A percentile compares a stretch with the other conserved stretches of the same genome.
Evolutionary conservation across 768 basidiomycete genomes (phyloP).

Genomic region (Dentipellis sp.): DNA sequence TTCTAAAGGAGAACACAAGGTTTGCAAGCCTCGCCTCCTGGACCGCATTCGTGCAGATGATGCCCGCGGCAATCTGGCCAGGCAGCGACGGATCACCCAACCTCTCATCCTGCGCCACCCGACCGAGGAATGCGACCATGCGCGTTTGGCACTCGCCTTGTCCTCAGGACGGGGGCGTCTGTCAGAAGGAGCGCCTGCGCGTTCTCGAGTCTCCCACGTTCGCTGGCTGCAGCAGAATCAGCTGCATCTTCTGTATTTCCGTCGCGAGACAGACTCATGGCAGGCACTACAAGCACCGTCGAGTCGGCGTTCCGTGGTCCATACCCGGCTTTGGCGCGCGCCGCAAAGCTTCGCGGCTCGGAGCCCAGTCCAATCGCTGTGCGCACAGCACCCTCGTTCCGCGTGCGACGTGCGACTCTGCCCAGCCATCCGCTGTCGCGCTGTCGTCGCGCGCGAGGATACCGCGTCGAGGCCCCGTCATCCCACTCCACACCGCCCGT

Average conservation of each 20-base stretch:
- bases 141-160: not conserved
- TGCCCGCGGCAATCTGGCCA: not conserved
- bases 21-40: not conserved
- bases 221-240: not conserved
- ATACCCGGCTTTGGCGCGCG: not conserved
- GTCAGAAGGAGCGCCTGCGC: not conserved
- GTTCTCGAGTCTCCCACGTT: not conserved
- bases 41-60: not conserved
- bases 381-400: not conserved
- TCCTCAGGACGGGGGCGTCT: not conserved
- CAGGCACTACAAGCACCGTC: too few relatives aligned
- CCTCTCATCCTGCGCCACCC: not conserved
- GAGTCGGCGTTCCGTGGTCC: too few relatives aligned
- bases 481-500: not conserved
- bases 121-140: not conserved
- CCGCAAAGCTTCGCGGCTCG: not conserved
- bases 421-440: too few relatives aligned
- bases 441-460: too few relatives aligned
- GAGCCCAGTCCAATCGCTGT: not conserved
- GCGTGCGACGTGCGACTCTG: too few relatives aligned
- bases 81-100: not conserved
- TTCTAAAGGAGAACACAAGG: not conserved
- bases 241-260: too few relatives aligned
- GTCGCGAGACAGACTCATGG: too few relatives aligned
- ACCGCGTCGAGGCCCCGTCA: not conserved